Evolutionary conservation across 208 protist genomes (phyloP), one percentile per base, ranked within the genome.

Genomic region (Acanthamoeba royreba): DNA sequence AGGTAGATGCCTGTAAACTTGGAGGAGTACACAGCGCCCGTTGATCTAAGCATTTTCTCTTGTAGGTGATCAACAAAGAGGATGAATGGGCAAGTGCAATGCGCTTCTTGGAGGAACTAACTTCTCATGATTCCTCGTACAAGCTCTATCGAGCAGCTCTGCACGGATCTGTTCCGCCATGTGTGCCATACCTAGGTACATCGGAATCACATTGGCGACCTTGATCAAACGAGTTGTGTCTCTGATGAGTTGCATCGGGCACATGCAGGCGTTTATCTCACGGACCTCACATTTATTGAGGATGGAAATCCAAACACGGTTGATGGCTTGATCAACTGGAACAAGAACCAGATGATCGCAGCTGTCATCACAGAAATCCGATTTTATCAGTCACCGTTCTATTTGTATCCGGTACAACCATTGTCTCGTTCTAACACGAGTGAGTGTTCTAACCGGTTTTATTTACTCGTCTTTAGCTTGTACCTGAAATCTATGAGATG

Each of bases 261-360:
- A 28, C 28, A 45, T 13, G 43, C 61, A 79, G 88, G 88, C 61
- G 47, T 92, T 25, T 92, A 92, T n/a, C 25, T 72, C 31, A 92
- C 88, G 19, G 88, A 92, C 25, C 55, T 92, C 3, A 92, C 88
- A 13, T 92, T 92, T 61, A 92, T 79, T 46, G 88, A 92, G 33
- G 88, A 92, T 38, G 88, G 88, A n/a, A 92, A 92, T 28, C 88
- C 88, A 9, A 81, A 92, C 42, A 61, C 33, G 43, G 1, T 81
- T 3, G 88, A 92, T 9, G 88, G 55, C 15, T 38, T 92, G 0
- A 55, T 92, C 88, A 92, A 92, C 88, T 92, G 52, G 52, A 72
- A 79, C 88, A 92, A 92, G 63, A 92, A 42, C n/a, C 88, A 79
- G n/a, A 92, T 92, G 88, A 55, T 92, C 19, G 88, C 61, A 8